Evolutionary conservation across 1,284 basidiomycete genomes (phyloP), one percentile per base, ranked within the genome.

Genomic region (Mycena sp.): DNA sequence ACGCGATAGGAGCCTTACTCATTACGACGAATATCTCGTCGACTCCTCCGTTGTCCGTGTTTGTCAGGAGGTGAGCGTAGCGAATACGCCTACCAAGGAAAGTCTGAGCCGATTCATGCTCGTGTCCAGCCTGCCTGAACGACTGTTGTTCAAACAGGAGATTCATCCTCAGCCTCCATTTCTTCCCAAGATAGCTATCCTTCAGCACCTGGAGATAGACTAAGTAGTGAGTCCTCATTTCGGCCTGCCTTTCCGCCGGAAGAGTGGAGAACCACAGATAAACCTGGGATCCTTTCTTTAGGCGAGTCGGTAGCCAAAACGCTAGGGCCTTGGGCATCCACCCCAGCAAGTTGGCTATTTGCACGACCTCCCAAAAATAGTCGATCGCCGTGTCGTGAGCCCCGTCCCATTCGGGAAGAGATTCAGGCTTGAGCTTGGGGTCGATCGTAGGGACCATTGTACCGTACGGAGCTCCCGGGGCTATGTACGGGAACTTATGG

Each of bases 381-480:
- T 54, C 62, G 4, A 64, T 41, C 0, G 62, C 50, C 0, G 62
- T 39, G 38, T 18, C 8, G 4, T 54, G 50, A 14, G 38, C 10
- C 1, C 62, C 62, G 14, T 64, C 62, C 62, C 62, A 64, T 41
- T 64, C 62, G 4, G 62, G 62, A 0, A 64, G n/a, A 20, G 48
- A 39, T n/a, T 64, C 50, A 5, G 41, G n/a, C 25, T 64, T 65
- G 7, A 65, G 25, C 25, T 65, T 65, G 1, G 64, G 64, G 9
- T 65, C 55, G 7, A 65, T 59, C 3, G 64, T 65, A 1, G 64
- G 64, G 0, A 65, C 64, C 8, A 57, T 20, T 1, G n/a, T 48
- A 0, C 55, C 55, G 7, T 65, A 65, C 1, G 64, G 64, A 11
- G 55, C 64, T 10, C 64, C 64, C 1, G 52, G n/a, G 0, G 62